Evolutionary conservation across 306 rosid genomes (phyloP), one percentile per base, ranked within the genome.

Genomic region (Pyrus betulifolia): DNA sequence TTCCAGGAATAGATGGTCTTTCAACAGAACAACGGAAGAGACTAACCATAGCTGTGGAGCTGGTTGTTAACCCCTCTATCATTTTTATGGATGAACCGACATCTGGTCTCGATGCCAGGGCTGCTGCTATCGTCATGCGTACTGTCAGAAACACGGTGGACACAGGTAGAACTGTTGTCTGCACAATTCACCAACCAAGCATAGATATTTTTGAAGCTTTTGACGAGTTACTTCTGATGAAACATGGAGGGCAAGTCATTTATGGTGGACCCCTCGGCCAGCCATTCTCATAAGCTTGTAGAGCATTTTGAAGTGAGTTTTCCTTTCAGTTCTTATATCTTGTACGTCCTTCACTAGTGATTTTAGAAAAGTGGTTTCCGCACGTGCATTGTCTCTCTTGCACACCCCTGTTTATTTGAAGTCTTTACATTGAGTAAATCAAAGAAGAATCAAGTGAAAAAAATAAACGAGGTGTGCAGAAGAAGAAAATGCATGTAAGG

Each of bases 31-130:
- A 82, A 60, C 70, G 86, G 57, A 86, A 86, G 73, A 86, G 89
- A 57, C 58, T 86, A 65, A 86, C 89, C 54, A 83, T 86, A 76
- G 86, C 89, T 8, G 85, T 86, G 31, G 89, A 86, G 76, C 64
- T 86, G 74, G 79, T 86, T 40, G 89, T 85, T 18, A 86, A 86
- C 73, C 89, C 89, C 12, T 86, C 89, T 0, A 82, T 86, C 30
- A 82, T 86, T 55, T 86, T 86, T 85, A 86, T 86, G 89, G 89
- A 82, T 23, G 89, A 86, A 71, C 89, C 89, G n/a, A 82, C 89
- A 42, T 83, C 89, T 17, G 86, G 89, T 42, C 86, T 86, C 19
- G 89, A 86, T 80, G 89, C 89, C 11, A 82, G 89, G 68, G 82
- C 89, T 9, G 89, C 89, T 64, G 86, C 89, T 54, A 86, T 86